phyloP scores from a whole-genome alignment of 2,329 filamentous ascomycete species.

The Aspergillus costaricaensis region DNA sequence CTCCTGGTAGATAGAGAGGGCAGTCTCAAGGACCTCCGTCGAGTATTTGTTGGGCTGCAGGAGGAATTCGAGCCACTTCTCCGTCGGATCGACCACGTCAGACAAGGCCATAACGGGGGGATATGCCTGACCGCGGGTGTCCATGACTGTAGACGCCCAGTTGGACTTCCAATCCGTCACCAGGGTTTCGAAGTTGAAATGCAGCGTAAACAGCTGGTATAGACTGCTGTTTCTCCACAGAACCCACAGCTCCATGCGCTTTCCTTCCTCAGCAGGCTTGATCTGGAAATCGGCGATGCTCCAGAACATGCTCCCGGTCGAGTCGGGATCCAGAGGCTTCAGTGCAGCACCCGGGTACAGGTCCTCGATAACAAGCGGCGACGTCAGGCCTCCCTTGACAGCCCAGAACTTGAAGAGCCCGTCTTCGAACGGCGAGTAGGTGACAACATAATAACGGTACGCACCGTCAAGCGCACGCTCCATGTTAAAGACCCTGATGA shows the following conservation, averaged over 20 bases:
- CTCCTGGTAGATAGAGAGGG: slow-evolving; percentile 77
- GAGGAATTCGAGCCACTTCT: slow-evolving; percentile 84
- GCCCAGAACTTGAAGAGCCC: slow-evolving; percentile 96
- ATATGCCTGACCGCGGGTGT: slow-evolving; percentile 55
- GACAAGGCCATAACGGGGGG: slow-evolving; percentile 62
- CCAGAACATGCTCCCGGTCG: slow-evolving; percentile 73
- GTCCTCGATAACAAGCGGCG: slow-evolving; percentile 65
- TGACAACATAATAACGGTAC: slow-evolving; percentile 66
- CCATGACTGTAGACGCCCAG: slow-evolving; percentile 71
- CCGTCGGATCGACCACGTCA: slow-evolving; percentile 69
- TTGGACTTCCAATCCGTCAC: slow-evolving; percentile 62
- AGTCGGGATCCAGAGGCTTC: slow-evolving; percentile 63
- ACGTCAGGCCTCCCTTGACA: slow-evolving; percentile 63
- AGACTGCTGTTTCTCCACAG: slow-evolving; percentile 83
- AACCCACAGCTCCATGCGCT: slow-evolving; percentile 67
- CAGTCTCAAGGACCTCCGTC: slow-evolving; percentile 76
- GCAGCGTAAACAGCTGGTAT: slow-evolving; percentile 72
- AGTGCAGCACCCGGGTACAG: slow-evolving; percentile 66
- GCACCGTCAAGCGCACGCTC: slow-evolving; percentile 49
- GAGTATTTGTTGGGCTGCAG: slow-evolving; percentile 83
- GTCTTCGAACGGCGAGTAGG: slow-evolving; percentile 82
- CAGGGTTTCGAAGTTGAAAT: slow-evolving; percentile 68
- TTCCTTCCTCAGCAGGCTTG: slow-evolving; percentile 55
- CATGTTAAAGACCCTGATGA: slow-evolving; percentile 71
- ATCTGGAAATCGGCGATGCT: slow-evolving; percentile 75